These are phyloP conservation scores for Cadophora luteo-olivacea DNA, from an alignment of 2,329 filamentous ascomycete species.

Conservation along the genomic window DNA sequence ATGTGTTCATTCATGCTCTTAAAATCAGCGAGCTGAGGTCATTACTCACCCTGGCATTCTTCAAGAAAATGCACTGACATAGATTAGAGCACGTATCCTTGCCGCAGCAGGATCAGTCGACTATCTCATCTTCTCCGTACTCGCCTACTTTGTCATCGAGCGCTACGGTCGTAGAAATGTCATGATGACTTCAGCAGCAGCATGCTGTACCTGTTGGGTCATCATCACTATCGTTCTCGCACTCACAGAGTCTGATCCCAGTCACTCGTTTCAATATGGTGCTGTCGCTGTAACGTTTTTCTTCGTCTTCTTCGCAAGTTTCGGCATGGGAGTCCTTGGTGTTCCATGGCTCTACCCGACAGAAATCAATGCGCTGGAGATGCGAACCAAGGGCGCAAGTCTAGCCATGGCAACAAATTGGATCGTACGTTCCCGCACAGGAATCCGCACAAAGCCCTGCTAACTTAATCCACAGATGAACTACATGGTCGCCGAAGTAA, in stretches of 20 bases:
- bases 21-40: conserved; percentile 42
- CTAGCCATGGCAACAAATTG: conserved; percentile 47
- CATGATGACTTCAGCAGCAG: conserved; percentile 49
- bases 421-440: conserved; percentile 34
- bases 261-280: conserved; percentile 52
- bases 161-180: conserved; percentile 49
- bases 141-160: conserved; percentile 47
- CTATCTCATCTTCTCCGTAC: conserved; percentile 51
- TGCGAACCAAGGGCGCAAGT: conserved; percentile 45
- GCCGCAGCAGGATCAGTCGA: conserved; percentile 55
- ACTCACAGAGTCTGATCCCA: conserved; percentile 34
- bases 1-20: conserved; percentile 52
- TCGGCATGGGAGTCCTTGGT: conserved; percentile 48
- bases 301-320: conserved; percentile 63
- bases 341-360: conserved; percentile 49
- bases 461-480: conserved; percentile 47
- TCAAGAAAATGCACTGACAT: neutral
- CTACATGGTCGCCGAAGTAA: conserved; percentile 51
- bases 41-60: neutral
- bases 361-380: conserved; percentile 47
- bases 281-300: conserved; percentile 52
- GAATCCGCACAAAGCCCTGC: neutral
- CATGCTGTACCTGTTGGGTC: conserved; percentile 54
- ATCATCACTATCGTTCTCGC: conserved; percentile 47
- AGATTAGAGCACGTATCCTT: conserved; percentile 49